Percentiles rank a stretch among this genome's conserved stretches.
Evolutionary conservation across 2,329 filamentous ascomycete genomes (phyloP).

Genomic region (Fusarium setosum): DNA sequence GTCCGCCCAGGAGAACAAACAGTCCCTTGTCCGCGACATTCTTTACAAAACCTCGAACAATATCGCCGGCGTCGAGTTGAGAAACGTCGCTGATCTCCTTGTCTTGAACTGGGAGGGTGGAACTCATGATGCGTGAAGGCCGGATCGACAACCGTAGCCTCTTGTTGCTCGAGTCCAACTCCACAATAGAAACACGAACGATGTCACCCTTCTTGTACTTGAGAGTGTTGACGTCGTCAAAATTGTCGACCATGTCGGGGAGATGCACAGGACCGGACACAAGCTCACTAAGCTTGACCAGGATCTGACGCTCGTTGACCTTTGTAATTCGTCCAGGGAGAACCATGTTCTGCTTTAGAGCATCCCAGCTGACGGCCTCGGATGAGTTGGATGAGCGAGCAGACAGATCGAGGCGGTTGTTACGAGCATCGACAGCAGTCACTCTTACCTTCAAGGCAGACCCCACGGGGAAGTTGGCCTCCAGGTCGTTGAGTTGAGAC

Average conservation of each 20-base stretch:
- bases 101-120: conserved; percentile 83
- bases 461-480: conserved; percentile 87
- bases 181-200: conserved; percentile 85
- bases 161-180: conserved; percentile 87
- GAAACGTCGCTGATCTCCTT: conserved; percentile 77
- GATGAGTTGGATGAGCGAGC: conserved; percentile 69
- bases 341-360: conserved; percentile 82
- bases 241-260: conserved; percentile 89
- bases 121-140: conserved; percentile 90
- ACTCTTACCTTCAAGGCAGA: conserved; percentile 87
- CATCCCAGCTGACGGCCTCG: conserved; percentile 71
- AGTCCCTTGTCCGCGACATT: conserved; percentile 90
- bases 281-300: conserved; percentile 85
- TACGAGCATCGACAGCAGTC: conserved; percentile 76
- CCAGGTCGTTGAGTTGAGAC: conserved; percentile 79
- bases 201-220: conserved; percentile 86
- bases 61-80: conserved; percentile 80
- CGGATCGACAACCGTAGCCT: conserved; percentile 83
- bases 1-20: conserved; percentile 85
- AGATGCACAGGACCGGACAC: conserved; percentile 85
- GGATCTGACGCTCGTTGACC: conserved; percentile 82
- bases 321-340: conserved; percentile 88
- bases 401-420: conserved; percentile 85
- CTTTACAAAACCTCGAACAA: conserved; percentile 92
- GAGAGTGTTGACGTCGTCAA: conserved; percentile 79